These are phyloP conservation scores for Talaromyces pinophilus DNA, from an alignment of 2,329 filamentous ascomycete species.

Conservation along the genomic window DNA sequence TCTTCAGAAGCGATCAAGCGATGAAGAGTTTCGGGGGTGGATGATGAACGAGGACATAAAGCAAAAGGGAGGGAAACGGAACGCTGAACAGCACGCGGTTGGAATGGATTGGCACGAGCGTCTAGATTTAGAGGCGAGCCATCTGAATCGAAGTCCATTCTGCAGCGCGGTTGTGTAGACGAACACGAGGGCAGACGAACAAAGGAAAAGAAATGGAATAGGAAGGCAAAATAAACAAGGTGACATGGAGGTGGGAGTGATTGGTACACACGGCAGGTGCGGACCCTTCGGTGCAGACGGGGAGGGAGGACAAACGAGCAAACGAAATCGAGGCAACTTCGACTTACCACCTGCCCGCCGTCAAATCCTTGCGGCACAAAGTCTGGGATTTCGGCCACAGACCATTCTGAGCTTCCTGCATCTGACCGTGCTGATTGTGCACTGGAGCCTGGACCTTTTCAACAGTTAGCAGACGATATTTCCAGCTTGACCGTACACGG, in stretches of 20 bases:
- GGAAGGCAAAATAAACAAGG: not conserved
- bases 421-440: constrained; percentile 46
- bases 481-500: not conserved
- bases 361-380: constrained; percentile 60
- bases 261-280: not conserved
- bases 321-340: not conserved
- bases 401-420: constrained; percentile 46
- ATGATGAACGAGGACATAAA: constrained; percentile 16
- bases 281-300: not conserved
- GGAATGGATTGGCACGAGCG: constrained; percentile 31
- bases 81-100: constrained; percentile 25
- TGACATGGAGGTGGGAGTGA: not conserved
- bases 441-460: constrained; percentile 34
- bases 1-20: constrained; percentile 14
- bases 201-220: not conserved
- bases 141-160: constrained; percentile 2
- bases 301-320: not conserved
- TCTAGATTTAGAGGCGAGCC: constrained; percentile 27
- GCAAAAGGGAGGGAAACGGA: constrained; percentile 23
- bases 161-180: not conserved
- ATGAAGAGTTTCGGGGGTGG: constrained; percentile 6
- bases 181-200: not conserved
- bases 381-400: constrained; percentile 48
- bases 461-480: not conserved
- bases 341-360: constrained; percentile 50